These are phyloP conservation scores for Cryptococcus jaspeensis DNA, from an alignment of 1,284 basidiomycete genomes.

Conservation along the genomic window DNA sequence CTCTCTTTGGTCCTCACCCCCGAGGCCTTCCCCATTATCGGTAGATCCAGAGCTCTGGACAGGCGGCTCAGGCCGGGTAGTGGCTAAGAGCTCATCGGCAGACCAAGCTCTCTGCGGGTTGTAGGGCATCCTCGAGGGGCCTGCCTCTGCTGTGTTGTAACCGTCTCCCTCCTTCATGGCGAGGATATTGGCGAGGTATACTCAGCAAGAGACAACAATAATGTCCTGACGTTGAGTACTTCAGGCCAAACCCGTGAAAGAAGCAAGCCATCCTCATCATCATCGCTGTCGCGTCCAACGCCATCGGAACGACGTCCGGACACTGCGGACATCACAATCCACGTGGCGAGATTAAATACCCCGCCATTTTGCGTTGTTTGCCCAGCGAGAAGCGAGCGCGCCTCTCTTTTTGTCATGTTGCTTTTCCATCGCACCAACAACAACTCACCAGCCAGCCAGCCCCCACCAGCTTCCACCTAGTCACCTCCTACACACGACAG, in stretches of 20 bases:
- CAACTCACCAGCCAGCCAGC: not conserved
- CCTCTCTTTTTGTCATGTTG: constrained; percentile 8
- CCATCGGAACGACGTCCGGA: too few relatives aligned
- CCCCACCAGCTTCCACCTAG: too few relatives aligned
- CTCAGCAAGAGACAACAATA: too few relatives aligned
- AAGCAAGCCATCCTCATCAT: too few relatives aligned
- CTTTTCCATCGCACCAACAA: not conserved
- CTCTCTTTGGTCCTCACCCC: not conserved
- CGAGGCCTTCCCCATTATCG: constrained; percentile 1
- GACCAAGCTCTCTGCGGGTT: not conserved
- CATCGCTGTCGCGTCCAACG: not conserved
- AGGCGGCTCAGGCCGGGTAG: too few relatives aligned
- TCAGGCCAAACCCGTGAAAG: too few relatives aligned
- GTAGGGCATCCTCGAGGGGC: constrained; percentile 10
- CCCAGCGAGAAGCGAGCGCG: constrained; percentile 5
- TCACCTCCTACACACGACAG: not conserved
- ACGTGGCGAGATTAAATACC: too few relatives aligned
- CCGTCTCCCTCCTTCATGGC: constrained; percentile 18
- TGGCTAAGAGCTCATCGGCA: not conserved
- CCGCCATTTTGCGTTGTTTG: not conserved
- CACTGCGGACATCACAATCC: not conserved
- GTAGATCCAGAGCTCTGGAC: not conserved
- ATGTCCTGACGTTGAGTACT: too few relatives aligned
- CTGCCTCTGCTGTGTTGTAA: constrained; percentile 17
- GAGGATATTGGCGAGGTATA: too few relatives aligned